A percentile compares a stretch with the other conserved stretches of the same genome.
These are phyloP conservation scores for Blastobotrys chiropterorum DNA, from an alignment of 805 yeast genomes.

Conservation along the genomic window DNA sequence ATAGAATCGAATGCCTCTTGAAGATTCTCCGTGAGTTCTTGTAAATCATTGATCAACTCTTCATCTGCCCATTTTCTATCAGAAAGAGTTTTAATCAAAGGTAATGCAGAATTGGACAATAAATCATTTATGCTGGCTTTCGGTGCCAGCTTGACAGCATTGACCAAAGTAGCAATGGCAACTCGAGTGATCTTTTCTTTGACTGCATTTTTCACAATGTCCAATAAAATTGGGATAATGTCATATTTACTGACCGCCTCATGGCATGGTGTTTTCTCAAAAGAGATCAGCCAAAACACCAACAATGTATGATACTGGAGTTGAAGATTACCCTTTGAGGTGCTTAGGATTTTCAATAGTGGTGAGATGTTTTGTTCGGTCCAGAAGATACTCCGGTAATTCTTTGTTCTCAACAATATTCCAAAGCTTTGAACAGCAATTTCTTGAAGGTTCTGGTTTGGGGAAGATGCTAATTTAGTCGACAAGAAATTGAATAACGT, in stretches of 20 bases:
- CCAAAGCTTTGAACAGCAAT: slow-evolving; percentile 60
- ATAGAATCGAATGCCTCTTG: slow-evolving; percentile 68
- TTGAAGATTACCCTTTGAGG: slow-evolving; percentile 55
- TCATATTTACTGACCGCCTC: slow-evolving; percentile 47
- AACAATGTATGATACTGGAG: slow-evolving; percentile 75
- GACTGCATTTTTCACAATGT: slow-evolving; percentile 71
- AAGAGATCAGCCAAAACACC: slow-evolving; percentile 79
- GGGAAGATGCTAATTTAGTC: slow-evolving; percentile 29
- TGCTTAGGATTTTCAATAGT: slow-evolving; percentile 41
- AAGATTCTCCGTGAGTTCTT: slow-evolving; percentile 49
- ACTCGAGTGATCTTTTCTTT: slow-evolving; percentile 89
- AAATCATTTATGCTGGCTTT: slow-evolving; percentile 53
- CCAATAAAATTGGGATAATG: slow-evolving; percentile 40
- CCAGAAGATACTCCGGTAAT: slow-evolving; percentile 51
- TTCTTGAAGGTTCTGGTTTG: slow-evolving; percentile 48
- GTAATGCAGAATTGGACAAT: slow-evolving; percentile 68
- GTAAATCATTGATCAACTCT: slow-evolving; percentile 73
- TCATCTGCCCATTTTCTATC: slow-evolving; percentile 94
- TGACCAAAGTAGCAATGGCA: slow-evolving; percentile 60
- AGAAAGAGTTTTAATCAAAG: slow-evolving; percentile 58
- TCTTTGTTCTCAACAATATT: slow-evolving; percentile 48
- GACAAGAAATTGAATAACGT: slow-evolving; percentile 32
- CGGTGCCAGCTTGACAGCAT: slow-evolving; percentile 31
- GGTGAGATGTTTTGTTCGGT: slow-evolving; percentile 41
- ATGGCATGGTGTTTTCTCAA: slow-evolving; percentile 48